Base-by-base conservation (phyloP, 768 basidiomycete species). In the Hebeloma cylindrosporum region DNA sequence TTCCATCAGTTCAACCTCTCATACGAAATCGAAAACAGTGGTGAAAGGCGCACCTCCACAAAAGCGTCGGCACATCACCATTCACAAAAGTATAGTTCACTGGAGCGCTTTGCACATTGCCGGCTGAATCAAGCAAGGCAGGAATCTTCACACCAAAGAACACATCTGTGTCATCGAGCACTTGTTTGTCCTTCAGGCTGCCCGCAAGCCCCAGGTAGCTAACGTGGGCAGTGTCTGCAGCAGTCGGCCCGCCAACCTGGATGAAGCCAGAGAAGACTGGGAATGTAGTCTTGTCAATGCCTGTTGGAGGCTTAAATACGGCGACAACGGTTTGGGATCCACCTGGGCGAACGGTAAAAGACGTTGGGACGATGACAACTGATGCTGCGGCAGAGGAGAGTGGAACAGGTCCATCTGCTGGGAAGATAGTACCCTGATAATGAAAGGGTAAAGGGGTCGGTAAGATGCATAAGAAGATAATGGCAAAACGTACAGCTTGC, bases 191-290 rank as follows among this genome's bases (percentile, higher is more conserved):
- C 53, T 69, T 72, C 48, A 80, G 63, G n/a, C 65, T 67, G 61
- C 58, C 64, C 13, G 47, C 57, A 7, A 61, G 55, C 58, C 79
- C 79, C 13, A 79, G 57, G 54, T 78, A 82, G 3, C 74, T 67
- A 18, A 73, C 68, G 22, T 73, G 67, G 37, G 65, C 60, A 7
- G 55, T 68, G 43, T 75, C 70, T 2, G 51, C 43, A 11, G 45
- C 50, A 9, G 58, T 51, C 6, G 60, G 57, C 23, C 63, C 69
- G 31, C 64, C 64, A 16, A 75, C 53, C 43, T 75, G 66, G 28
- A 85, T 77, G 67, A 72, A 81, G 5, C 82, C 82, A 23, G 78
- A 79, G 64, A 75, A 82, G 43, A 82, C 68, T 16, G 82, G 82
- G 61, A 78, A 73, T 2, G 72, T 66, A 21, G 68, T 58, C 21